Conservation (phyloP, 805 yeast species). For the Yarrowia sp. region DNA sequence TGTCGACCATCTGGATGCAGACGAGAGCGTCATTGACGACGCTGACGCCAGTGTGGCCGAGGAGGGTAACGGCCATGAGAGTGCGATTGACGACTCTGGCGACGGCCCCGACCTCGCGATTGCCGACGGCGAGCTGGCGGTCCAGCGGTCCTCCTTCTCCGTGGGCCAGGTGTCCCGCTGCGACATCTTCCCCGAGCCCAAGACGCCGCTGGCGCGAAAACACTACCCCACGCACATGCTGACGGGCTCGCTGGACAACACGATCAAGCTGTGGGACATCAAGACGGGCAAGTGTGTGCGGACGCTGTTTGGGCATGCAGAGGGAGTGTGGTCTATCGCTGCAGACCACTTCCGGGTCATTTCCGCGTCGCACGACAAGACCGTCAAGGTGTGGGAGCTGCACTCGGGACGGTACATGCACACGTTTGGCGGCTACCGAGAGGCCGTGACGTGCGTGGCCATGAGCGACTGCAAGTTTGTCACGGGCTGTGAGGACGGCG, state of each 20-base stretch:
- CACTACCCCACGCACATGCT: slow-evolving; percentile 72
- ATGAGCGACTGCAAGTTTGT: slow-evolving; percentile 86
- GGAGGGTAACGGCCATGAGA: not conserved
- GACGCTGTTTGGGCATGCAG: slow-evolving; percentile 96
- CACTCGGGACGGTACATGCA: slow-evolving; percentile 93
- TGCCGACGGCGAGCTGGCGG: slow-evolving; percentile 8
- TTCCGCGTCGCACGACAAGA: slow-evolving; percentile 90
- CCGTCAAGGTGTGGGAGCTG: slow-evolving; percentile 91
- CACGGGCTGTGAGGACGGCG: slow-evolving; percentile 86
- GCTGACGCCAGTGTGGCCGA: not conserved
- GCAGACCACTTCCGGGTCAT: slow-evolving; percentile 94
- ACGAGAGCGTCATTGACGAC: slow-evolving; percentile 23
- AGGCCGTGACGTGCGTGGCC: slow-evolving; percentile 63
- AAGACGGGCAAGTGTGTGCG: slow-evolving; percentile 82
- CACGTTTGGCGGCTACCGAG: slow-evolving; percentile 73
- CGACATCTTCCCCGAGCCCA: slow-evolving; percentile 21
- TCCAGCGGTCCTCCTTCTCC: slow-evolving; percentile 9
- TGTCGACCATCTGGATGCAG: slow-evolving; percentile 28
- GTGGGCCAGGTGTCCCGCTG: not conserved
- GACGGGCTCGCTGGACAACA: slow-evolving; percentile 87
- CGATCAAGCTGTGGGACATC: slow-evolving; percentile 90
- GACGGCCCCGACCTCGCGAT: not conserved
- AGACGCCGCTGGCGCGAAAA: not conserved
- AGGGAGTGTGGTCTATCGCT: slow-evolving; percentile 96
- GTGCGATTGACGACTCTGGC: not conserved